phyloP scores from a whole-genome alignment of 2,329 filamentous ascomycete genomes.

The Paecilomyces sp. region DNA sequence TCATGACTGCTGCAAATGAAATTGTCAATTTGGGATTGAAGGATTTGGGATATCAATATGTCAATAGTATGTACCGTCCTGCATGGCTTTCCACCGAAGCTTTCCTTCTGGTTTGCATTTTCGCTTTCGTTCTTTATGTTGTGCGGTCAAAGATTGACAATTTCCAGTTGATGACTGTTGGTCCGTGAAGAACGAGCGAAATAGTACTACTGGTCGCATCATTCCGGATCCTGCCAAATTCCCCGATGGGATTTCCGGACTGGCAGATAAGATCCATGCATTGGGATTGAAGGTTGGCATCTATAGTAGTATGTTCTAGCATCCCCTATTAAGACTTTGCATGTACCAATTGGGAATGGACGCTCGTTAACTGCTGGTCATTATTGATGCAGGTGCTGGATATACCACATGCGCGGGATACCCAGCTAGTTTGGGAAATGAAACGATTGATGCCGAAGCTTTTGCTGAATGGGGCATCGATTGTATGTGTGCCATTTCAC shows the following conservation, averaged over 20 bases:
- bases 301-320: constrained; percentile 41
- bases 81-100: not conserved
- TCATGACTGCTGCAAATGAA: constrained; percentile 40
- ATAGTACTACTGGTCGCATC: constrained; percentile 38
- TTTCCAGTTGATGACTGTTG: constrained; percentile 54
- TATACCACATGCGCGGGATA: constrained; percentile 49
- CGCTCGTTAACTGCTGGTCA: not conserved
- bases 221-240: constrained; percentile 46
- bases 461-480: constrained; percentile 55
- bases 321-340: not conserved
- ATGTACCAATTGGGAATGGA: no score
- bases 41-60: constrained; percentile 45
- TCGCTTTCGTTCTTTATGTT: not conserved
- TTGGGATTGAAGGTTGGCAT: constrained; percentile 57
- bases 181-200: constrained; percentile 38
- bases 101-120: no score
- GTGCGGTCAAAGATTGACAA: not conserved
- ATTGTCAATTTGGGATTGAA: constrained; percentile 41
- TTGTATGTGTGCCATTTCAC: constrained; percentile 21
- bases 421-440: constrained; percentile 50
- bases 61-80: constrained; percentile 23
- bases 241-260: constrained; percentile 50
- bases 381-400: constrained; percentile 17
- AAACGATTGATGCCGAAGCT: constrained; percentile 50
- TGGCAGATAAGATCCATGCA: constrained; percentile 48